Evolutionary conservation across 495 filamentous ascomycete species (phyloP).

Genomic region (Penicillium ucsense): DNA sequence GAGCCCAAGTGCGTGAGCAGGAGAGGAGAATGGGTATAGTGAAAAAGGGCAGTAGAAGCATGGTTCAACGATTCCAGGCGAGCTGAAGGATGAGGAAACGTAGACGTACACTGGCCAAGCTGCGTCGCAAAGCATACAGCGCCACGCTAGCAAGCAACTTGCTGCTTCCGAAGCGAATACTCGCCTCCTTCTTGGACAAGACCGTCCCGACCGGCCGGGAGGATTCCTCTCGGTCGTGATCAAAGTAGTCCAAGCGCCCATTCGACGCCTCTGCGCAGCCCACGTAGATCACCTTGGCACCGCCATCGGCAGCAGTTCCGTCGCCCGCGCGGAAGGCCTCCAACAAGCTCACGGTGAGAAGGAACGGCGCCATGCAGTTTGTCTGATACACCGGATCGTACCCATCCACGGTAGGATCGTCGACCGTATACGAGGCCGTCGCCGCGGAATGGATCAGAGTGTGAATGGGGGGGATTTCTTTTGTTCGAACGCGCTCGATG

Average conservation of each 20-base stretch:
- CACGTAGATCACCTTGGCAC: constrained; percentile 31
- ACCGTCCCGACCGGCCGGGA: constrained; percentile 13
- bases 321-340: constrained; percentile 33
- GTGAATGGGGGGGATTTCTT: constrained; percentile 30
- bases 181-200: constrained; percentile 25
- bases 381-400: constrained; percentile 35
- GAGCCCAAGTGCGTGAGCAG: too few relatives aligned
- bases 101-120: constrained; percentile 27
- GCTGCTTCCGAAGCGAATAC: constrained; percentile 30
- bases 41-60: too few relatives aligned
- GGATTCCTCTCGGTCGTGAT: constrained; percentile 11
- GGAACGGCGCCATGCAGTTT: constrained; percentile 31
- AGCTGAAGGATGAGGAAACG: neutral
- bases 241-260: constrained; percentile 30
- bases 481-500: constrained; percentile 26
- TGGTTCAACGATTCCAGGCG: too few relatives aligned
- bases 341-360: constrained; percentile 31
- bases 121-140: constrained; percentile 34
- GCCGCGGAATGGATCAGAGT: constrained; percentile 31
- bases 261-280: constrained; percentile 28
- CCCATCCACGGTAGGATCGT: constrained; percentile 27
- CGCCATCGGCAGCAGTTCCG: constrained; percentile 20
- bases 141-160: constrained; percentile 31
- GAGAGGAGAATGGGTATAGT: too few relatives aligned
- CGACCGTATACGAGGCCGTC: constrained; percentile 25